phyloP scores from a whole-genome alignment of 148 eudicot genomes.

The Nyssa sinensis region DNA sequence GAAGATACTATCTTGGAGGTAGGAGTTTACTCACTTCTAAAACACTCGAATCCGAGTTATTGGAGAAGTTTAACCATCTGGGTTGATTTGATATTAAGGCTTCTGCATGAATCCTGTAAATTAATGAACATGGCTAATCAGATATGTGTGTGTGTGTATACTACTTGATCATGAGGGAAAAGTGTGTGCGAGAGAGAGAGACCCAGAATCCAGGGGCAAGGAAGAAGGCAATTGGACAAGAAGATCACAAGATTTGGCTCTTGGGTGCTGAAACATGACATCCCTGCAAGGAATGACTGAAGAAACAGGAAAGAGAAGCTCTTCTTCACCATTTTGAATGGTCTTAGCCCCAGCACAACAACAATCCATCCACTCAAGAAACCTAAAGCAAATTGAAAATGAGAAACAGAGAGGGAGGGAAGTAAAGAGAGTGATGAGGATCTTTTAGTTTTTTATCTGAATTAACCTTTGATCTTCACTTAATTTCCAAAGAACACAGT shows the following conservation, averaged over 20 bases:
- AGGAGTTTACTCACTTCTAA: constrained; percentile 36
- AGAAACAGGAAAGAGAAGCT: constrained; percentile 30
- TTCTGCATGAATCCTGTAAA: constrained; percentile 66
- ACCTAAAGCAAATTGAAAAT: constrained; percentile 34
- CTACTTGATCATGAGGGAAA: too few species aligned
- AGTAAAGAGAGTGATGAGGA: background rate
- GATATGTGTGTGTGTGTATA: background rate
- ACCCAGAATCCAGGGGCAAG: constrained; percentile 75
- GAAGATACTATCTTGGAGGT: background rate
- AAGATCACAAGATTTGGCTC: constrained; percentile 59
- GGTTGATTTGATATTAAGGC: constrained; percentile 64
- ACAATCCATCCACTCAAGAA: constrained; percentile 71
- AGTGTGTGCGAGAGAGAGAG: background rate
- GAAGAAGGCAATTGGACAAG: constrained; percentile 72
- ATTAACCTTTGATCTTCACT: constrained; percentile 80
- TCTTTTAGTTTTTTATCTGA: background rate
- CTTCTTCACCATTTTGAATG: constrained; percentile 30
- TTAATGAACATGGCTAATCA: background rate
- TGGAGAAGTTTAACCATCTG: constrained; percentile 74
- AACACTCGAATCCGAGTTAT: constrained; percentile 39
- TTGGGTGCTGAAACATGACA: constrained; percentile 58
- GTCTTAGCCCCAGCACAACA: constrained; percentile 66
- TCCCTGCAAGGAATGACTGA: constrained; percentile 55
- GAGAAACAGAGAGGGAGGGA: background rate
- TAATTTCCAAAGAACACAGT: constrained; percentile 76